These are phyloP conservation scores for Boletales sp. DNA, from an alignment of 768 basidiomycete genomes.

Conservation along the genomic window DNA sequence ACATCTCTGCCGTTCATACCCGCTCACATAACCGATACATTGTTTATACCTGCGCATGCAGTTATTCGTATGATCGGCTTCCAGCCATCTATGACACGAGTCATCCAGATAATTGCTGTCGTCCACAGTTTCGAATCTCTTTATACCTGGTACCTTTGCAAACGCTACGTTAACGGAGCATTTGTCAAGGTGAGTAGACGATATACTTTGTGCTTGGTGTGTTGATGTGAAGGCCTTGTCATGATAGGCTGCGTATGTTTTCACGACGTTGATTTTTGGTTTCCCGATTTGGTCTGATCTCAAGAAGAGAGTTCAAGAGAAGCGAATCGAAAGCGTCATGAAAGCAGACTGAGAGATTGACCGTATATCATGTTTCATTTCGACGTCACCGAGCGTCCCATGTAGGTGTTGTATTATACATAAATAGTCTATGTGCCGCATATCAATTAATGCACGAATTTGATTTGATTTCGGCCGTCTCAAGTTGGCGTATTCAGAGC, in stretches of 20 bases:
- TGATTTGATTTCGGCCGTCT: too few relatives aligned
- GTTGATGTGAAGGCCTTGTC: not conserved
- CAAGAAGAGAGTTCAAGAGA: slow-evolving; percentile 55
- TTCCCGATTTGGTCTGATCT: slow-evolving; percentile 53
- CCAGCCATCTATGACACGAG: slow-evolving; percentile 7
- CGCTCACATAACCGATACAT: slow-evolving; percentile 2
- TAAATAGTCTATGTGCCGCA: too few relatives aligned
- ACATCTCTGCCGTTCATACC: slow-evolving; percentile 17
- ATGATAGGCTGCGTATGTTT: slow-evolving; percentile 50
- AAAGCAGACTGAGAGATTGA: slow-evolving; percentile 44
- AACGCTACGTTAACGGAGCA: slow-evolving; percentile 21
- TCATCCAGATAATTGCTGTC: slow-evolving; percentile 1
- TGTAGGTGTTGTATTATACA: too few relatives aligned
- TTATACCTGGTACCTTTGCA: slow-evolving; percentile 31
- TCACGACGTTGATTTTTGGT: slow-evolving; percentile 50
- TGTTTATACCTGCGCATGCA: slow-evolving; percentile 21
- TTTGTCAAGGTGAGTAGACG: slow-evolving; percentile 15
- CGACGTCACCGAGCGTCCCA: too few relatives aligned
- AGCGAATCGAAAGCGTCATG: slow-evolving; percentile 77
- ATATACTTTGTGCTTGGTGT: not conserved
- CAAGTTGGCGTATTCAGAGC: too few relatives aligned
- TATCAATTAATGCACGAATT: too few relatives aligned
- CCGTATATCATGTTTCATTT: too few relatives aligned
- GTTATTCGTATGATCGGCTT: slow-evolving; percentile 15
- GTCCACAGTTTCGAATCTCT: slow-evolving; percentile 24